These are phyloP conservation scores for Trichoderma oligosporum DNA, from an alignment of 2,329 filamentous ascomycete genomes.

Conservation along the genomic window DNA sequence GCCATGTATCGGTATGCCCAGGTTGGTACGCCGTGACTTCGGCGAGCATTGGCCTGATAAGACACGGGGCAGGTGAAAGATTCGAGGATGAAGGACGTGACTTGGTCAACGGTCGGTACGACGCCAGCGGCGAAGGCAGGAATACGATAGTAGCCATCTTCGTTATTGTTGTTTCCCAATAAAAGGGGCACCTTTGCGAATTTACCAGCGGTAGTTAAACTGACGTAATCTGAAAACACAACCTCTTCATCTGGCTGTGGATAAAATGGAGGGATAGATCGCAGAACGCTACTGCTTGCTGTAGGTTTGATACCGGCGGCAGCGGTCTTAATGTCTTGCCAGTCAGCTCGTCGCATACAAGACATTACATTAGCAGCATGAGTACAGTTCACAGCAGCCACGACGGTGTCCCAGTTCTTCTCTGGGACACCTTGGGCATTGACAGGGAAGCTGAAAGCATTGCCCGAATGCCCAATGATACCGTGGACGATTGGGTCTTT, in stretches of 20 bases:
- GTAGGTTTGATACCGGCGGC: constrained; percentile 34
- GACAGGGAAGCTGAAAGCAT: constrained; percentile 43
- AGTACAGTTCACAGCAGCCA: constrained; percentile 38
- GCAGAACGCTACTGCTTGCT: constrained; percentile 34
- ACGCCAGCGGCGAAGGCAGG: constrained; percentile 39
- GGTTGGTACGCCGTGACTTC: constrained; percentile 33
- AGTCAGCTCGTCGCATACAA: constrained; percentile 38
- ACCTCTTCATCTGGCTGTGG: constrained; percentile 39
- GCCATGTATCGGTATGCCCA: constrained; percentile 48
- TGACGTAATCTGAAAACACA: constrained; percentile 41
- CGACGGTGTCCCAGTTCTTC: constrained; percentile 42
- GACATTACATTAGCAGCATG: constrained; percentile 29
- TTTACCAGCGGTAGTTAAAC: constrained; percentile 30
- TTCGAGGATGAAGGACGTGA: constrained; percentile 39
- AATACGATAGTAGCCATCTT: constrained; percentile 47
- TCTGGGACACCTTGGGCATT: constrained; percentile 35
- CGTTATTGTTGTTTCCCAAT: constrained; percentile 43
- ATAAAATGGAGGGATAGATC: constrained; percentile 39
- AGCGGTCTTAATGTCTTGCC: constrained; percentile 36
- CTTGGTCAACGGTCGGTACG: constrained; percentile 37
- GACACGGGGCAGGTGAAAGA: constrained; percentile 46
- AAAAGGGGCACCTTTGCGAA: constrained; percentile 43
- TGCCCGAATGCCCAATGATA: constrained; percentile 45
- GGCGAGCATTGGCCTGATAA: constrained; percentile 36
- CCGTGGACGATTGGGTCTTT: constrained; percentile 47